Evolutionary conservation across 2,329 filamentous ascomycete genomes (phyloP).

Genomic region (Apiospora kogelbergensis): DNA sequence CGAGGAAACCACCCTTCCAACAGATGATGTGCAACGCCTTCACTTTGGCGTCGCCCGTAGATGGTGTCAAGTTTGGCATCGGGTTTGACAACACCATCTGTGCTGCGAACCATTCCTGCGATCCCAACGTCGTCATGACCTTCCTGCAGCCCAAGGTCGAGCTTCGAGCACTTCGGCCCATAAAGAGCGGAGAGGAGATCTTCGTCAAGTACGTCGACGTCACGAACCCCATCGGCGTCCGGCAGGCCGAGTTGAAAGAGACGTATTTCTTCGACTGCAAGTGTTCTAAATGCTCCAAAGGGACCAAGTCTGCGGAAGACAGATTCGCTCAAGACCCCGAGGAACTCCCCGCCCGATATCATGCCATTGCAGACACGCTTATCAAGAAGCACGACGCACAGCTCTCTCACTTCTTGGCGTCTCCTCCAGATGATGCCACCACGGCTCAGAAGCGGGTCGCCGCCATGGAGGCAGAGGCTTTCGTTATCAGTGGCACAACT

Average conservation of each 20-base stretch:
- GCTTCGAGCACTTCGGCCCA: slow-evolving; percentile 43
- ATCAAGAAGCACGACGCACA: slow-evolving; percentile 15
- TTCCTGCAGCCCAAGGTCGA: slow-evolving; percentile 45
- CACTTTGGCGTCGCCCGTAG: slow-evolving; percentile 21
- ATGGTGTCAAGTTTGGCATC: slow-evolving; percentile 20
- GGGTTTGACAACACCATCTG: slow-evolving; percentile 29
- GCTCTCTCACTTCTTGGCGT: slow-evolving; percentile 16
- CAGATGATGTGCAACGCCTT: slow-evolving; percentile 24
- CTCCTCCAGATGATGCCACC: slow-evolving; percentile 12
- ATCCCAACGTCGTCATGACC: slow-evolving; percentile 46
- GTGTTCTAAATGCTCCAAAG: slow-evolving; percentile 46
- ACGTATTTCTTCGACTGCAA: slow-evolving; percentile 48
- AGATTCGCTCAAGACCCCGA: slow-evolving; percentile 29
- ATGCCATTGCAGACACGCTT: slow-evolving; percentile 21
- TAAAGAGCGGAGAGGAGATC: slow-evolving; percentile 49
- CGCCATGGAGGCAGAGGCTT: slow-evolving; percentile 26
- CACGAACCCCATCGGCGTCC: slow-evolving; percentile 42
- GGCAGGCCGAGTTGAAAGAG: slow-evolving; percentile 43
- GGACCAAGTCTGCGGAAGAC: slow-evolving; percentile 38
- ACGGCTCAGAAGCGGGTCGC: slow-evolving; percentile 21
- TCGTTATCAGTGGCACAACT: slow-evolving; percentile 16
- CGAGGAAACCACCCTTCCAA: neutral
- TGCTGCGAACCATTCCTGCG: slow-evolving; percentile 49
- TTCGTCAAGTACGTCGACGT: slow-evolving; percentile 48
- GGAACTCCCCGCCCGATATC: slow-evolving; percentile 20